Evolutionary conservation across 1,284 basidiomycete species (phyloP), one percentile per base, ranked within the genome.

Genomic region (Exsudoporus floridanus): DNA sequence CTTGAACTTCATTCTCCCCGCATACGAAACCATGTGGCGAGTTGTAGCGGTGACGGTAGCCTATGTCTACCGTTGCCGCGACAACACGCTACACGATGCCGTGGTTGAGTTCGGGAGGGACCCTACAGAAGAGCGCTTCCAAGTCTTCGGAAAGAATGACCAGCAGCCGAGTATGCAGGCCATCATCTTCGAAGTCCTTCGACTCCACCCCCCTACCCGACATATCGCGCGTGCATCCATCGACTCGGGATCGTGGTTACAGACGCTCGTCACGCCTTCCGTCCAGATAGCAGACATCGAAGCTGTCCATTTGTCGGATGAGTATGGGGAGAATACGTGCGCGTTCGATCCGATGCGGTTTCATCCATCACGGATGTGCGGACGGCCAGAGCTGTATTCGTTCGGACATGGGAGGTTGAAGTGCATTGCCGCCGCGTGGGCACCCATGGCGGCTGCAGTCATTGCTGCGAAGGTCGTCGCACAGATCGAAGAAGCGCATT

Each of bases 11-110:
- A 72, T 84, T 38, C 73, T 85, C 7, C 83, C 83, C 0, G 69
- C 80, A 0, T 84, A 77, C 65, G 82, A 84, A 59, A 83, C 83
- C 0, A 70, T 82, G 54, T 84, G 83, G 83, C 73, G 82, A 0
- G 77, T 84, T 23, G 76, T 83, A 23, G 82, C 81, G 0, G 62
- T 79, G 5, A 75, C 76, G 0, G 66, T 75, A 47, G 65, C 51
- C 0, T 40, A 56, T 16, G 60, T 69, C 21, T 67, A 74, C 52
- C 39, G 60, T 31, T 49, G 19, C 50, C 49, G 47, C 28, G 46
- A 66, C 34, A 60, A 73, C 49, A 54, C 46, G 4, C 58, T 70
- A 28, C 60, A 59, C 4, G 31, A 58, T 0, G 55, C 60, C 0
- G 73, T 79, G 5, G 35, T 53, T 9, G 54, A 57, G 0, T 73